These are phyloP conservation scores for Podospora conica DNA, from an alignment of 495 filamentous ascomycete species.

Conservation along the genomic window DNA sequence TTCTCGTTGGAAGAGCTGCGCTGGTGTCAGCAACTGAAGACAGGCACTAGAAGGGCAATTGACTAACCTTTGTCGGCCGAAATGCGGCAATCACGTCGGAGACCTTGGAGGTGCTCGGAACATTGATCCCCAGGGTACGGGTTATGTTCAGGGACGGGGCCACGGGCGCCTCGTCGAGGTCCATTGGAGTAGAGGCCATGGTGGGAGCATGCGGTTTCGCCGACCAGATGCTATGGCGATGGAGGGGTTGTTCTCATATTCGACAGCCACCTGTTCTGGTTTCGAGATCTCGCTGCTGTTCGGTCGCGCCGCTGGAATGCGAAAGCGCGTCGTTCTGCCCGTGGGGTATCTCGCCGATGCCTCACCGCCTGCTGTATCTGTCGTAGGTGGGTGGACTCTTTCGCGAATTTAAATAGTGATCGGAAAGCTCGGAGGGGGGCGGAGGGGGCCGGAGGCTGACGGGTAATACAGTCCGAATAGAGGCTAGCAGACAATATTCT, in stretches of 20 bases:
- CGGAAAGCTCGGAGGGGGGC: background rate
- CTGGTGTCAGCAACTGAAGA: constrained; percentile 5
- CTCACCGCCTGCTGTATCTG: background rate
- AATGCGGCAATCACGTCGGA: constrained; percentile 43
- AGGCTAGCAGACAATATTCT: background rate
- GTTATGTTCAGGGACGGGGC: constrained; percentile 37
- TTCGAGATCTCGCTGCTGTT: too few species aligned
- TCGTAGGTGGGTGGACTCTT: background rate
- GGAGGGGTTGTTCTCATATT: background rate
- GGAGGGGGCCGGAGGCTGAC: too few species aligned
- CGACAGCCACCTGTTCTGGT: too few species aligned
- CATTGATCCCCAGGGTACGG: constrained; percentile 27
- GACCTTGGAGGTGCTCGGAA: constrained; percentile 36
- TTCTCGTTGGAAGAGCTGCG: constrained; percentile 41
- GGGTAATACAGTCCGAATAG: background rate
- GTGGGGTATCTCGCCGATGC: background rate
- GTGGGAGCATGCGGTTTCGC: background rate
- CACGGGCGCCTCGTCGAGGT: constrained; percentile 40
- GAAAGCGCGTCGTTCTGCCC: background rate
- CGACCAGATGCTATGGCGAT: background rate
- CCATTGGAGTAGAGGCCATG: constrained; percentile 52
- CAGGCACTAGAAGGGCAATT: background rate
- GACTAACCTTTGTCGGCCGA: constrained; percentile 46
- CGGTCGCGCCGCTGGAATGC: background rate
- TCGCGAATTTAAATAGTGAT: background rate